Evolutionary conservation across 2,329 filamentous ascomycete genomes (phyloP).

Genomic region (Claviceps pusilla): DNA sequence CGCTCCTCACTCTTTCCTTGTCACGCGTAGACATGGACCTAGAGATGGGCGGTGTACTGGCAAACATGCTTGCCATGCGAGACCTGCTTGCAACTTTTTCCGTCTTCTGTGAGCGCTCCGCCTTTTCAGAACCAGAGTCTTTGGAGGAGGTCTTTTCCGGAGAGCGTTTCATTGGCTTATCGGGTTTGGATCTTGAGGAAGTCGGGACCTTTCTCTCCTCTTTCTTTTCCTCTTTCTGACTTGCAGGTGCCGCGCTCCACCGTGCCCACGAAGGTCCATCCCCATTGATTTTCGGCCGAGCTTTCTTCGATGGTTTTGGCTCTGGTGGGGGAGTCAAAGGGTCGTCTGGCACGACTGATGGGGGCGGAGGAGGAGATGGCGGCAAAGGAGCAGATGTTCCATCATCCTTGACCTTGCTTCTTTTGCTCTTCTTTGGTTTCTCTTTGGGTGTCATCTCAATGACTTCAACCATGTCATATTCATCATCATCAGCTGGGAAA

Average conservation of each 20-base stretch:
- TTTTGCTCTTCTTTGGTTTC: constrained; percentile 21
- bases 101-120: constrained; percentile 31
- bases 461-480: constrained; percentile 35
- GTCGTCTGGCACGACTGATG: constrained; percentile 33
- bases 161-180: constrained; percentile 40
- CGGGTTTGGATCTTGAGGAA: constrained; percentile 51
- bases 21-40: constrained; percentile 56
- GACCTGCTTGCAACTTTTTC: constrained; percentile 37
- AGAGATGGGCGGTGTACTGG: constrained; percentile 47
- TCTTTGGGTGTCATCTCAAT: constrained; percentile 33
- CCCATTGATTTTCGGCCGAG: constrained; percentile 62
- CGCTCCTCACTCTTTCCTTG: constrained; percentile 30
- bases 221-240: constrained; percentile 29
- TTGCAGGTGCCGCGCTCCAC: constrained; percentile 46
- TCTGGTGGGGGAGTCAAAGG: constrained; percentile 38
- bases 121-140: constrained; percentile 60
- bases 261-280: constrained; percentile 59
- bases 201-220: constrained; percentile 7
- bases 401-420: constrained; percentile 15
- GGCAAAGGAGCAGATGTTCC: constrained; percentile 22
- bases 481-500: constrained; percentile 39
- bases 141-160: constrained; percentile 46
- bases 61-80: constrained; percentile 47
- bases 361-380: constrained; percentile 27
- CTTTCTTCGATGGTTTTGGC: constrained; percentile 51